phyloP scores from a whole-genome alignment of 2,329 filamentous ascomycete genomes.

The Neofusicoccum sp. region DNA sequence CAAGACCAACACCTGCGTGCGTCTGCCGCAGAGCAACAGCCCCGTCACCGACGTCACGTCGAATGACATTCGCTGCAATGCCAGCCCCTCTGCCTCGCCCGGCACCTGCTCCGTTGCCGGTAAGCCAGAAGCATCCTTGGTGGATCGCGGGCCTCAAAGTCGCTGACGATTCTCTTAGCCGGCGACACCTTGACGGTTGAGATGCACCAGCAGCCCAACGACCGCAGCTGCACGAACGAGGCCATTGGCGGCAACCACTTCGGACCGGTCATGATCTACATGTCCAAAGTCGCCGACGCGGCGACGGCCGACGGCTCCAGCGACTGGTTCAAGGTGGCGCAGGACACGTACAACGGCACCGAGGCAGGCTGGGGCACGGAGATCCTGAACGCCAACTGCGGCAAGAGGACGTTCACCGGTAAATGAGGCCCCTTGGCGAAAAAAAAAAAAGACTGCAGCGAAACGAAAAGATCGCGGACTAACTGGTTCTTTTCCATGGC shows the following conservation, averaged over 20 bases:
- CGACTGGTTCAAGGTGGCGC: conserved; percentile 52
- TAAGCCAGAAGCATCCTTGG: background rate
- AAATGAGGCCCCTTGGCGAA: conserved; percentile 29
- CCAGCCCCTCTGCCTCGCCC: conserved; percentile 26
- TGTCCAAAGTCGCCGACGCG: conserved; percentile 38
- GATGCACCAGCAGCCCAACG: conserved; percentile 37
- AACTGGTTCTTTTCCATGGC: conserved; percentile 25
- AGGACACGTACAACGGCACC: conserved; percentile 37
- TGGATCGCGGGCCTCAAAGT: background rate
- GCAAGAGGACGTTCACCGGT: conserved; percentile 41
- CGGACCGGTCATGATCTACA: conserved; percentile 47
- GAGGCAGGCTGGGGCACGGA: conserved; percentile 41
- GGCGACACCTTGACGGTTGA: conserved; percentile 36
- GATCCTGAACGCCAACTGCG: conserved; percentile 43
- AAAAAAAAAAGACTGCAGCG: background rate
- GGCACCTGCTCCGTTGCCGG: conserved; percentile 24
- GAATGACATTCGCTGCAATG: conserved; percentile 36
- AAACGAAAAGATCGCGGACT: background rate
- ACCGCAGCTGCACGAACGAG: conserved; percentile 31
- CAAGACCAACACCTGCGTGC: conserved; percentile 43
- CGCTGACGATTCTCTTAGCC: conserved; percentile 27
- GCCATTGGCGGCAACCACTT: conserved; percentile 40
- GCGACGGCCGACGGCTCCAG: conserved; percentile 58
- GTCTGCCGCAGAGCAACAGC: conserved; percentile 43
- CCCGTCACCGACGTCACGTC: conserved; percentile 37